phyloP scores from a whole-genome alignment of 257 asterid genomes.

The Salvia hispanica region DNA sequence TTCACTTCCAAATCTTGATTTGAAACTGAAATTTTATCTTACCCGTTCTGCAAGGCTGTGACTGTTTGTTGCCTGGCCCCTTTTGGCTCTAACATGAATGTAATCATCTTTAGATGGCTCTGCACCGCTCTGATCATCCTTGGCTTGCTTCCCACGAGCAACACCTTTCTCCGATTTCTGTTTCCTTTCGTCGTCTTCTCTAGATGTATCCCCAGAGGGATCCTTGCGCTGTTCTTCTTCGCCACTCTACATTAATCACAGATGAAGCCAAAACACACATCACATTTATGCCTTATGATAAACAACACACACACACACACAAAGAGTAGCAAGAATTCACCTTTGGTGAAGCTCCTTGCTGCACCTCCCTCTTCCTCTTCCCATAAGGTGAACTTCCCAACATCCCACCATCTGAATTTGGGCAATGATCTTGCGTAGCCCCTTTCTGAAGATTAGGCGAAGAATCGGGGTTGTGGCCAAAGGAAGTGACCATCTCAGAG shows the following conservation, averaged over 20 bases:
- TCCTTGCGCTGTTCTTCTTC: slow-evolving; percentile 59
- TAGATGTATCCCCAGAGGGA: slow-evolving; percentile 48
- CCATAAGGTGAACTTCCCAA: slow-evolving; percentile 53
- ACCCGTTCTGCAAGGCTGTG: slow-evolving; percentile 99
- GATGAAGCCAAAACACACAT: slow-evolving; percentile 14
- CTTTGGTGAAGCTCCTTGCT: slow-evolving; percentile 35
- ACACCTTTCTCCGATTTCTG: slow-evolving; percentile 45
- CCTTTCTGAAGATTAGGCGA: slow-evolving; percentile 37
- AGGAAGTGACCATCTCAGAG: slow-evolving; percentile 59
- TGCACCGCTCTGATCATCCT: slow-evolving; percentile 47
- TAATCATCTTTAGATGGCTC: slow-evolving; percentile 75
- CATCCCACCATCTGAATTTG: slow-evolving; percentile 41
- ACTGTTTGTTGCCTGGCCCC: slow-evolving; percentile 97
- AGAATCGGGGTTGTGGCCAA: slow-evolving; percentile 42
- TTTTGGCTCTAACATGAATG: slow-evolving; percentile 85
- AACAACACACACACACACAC: neutral
- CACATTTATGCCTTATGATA: neutral
- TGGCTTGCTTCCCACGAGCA: slow-evolving; percentile 49
- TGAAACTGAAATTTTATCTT: slow-evolving; percentile 15
- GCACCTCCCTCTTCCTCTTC: slow-evolving; percentile 53
- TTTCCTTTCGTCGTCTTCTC: slow-evolving; percentile 50
- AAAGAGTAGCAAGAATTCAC: slow-evolving; percentile 26
- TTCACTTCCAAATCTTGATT: slow-evolving; percentile 2
- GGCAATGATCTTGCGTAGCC: slow-evolving; percentile 43
- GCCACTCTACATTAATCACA: slow-evolving; percentile 42